Percentiles rank a stretch among this genome's conserved stretches.
These are phyloP conservation scores for Tulasnella calospora DNA, from an alignment of 768 basidiomycete species.

Conservation along the genomic window DNA sequence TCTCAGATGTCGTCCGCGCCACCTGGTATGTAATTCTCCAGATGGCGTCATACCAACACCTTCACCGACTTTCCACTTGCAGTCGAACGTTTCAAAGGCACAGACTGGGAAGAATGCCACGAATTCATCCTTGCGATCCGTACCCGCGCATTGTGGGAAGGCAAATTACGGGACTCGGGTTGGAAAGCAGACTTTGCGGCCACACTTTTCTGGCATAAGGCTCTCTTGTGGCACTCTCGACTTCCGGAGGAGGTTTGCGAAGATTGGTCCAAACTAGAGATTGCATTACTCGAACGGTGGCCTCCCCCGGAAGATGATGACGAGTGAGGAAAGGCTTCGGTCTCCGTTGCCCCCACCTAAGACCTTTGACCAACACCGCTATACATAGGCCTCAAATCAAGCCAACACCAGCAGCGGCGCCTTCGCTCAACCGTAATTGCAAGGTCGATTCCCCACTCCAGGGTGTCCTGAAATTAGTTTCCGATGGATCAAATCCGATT, in stretches of 20 bases:
- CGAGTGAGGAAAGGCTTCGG: neutral
- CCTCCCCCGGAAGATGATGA: neutral
- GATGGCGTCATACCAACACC: no score
- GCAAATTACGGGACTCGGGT: neutral
- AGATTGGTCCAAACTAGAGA: neutral
- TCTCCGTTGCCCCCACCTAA: neutral
- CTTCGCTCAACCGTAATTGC: neutral
- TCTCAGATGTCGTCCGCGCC: no score
- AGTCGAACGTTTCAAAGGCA: neutral
- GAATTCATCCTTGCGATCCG: neutral
- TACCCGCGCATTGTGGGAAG: neutral
- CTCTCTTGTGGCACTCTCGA: neutral
- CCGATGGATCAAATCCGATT: neutral
- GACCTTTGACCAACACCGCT: neutral
- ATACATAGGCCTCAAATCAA: neutral
- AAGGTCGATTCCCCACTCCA: neutral
- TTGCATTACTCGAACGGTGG: neutral
- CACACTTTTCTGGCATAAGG: neutral
- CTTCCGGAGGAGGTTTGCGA: neutral
- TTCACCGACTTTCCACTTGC: no score
- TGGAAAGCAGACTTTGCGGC: conserved; percentile 2
- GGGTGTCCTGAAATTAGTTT: neutral
- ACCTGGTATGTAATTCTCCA: no score
- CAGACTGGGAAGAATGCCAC: neutral
- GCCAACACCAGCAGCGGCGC: neutral